phyloP scores from a whole-genome alignment of 768 basidiomycete genomes.

The Kockovaella imperatae region DNA sequence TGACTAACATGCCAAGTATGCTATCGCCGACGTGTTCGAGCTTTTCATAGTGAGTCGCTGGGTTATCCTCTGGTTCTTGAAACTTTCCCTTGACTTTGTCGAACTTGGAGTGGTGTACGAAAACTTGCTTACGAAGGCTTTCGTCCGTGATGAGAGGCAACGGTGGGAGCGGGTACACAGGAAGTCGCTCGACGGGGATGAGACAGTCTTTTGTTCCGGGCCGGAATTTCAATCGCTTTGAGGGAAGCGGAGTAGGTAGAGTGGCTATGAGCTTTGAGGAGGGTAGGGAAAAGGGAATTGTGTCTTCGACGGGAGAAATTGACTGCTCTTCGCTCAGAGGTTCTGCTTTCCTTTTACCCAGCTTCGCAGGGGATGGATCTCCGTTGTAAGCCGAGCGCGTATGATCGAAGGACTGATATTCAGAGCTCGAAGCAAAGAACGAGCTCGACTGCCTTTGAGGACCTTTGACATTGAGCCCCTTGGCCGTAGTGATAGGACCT shows the following conservation, averaged over 20 bases:
- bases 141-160: conserved; percentile 25
- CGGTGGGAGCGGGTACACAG: conserved; percentile 36
- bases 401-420: too few species aligned
- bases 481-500: too few species aligned
- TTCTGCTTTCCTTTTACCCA: too few species aligned
- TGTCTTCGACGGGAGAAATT: too few species aligned
- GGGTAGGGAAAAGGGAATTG: too few species aligned
- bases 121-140: conserved; percentile 26
- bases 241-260: conserved; percentile 31
- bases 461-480: too few species aligned
- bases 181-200: conserved; percentile 35
- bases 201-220: conserved; percentile 21
- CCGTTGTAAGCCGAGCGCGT: too few species aligned
- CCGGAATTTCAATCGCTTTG: conserved; percentile 29
- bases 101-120: conserved; percentile 30
- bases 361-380: too few species aligned
- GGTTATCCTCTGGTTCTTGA: conserved; percentile 25
- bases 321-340: too few species aligned
- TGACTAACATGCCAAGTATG: conserved; percentile 38
- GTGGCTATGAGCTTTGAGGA: too few species aligned
- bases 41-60: conserved; percentile 38
- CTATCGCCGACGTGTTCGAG: conserved; percentile 41
- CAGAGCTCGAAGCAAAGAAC: too few species aligned
- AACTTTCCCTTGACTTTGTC: conserved; percentile 21
- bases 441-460: too few species aligned